Base-by-base conservation (phyloP, 2,329 filamentous ascomycete species). In the Clathrospora elynae region DNA sequence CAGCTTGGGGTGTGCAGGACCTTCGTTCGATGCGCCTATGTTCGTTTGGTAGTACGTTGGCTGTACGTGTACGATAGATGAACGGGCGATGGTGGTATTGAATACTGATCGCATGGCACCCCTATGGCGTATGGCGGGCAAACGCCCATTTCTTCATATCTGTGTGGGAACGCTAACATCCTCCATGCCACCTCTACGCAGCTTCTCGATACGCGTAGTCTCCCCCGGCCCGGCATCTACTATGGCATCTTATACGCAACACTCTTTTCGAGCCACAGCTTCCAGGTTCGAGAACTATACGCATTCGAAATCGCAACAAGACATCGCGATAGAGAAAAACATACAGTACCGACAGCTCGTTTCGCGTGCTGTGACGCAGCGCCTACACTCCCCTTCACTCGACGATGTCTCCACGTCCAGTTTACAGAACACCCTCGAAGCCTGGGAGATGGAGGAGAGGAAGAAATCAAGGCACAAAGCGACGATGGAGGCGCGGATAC, bases 321-420 rank as follows among this genome's bases (percentile, higher is more conserved):
- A 23, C 4, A 17, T 6, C n/a, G 9, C 23, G 1, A 20, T 12
- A 12, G 13, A 19, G 4, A 30, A 31, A 3, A 25, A 35, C 13
- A 19, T 46, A 3, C 23, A 42, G 4, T 59, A 59, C 33, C 39
- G 56, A 32, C 51, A 52, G n/a, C 51, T 59, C 26, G 28, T 57
- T 10, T 59, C 53, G 2, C 34, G 49, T 6, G 51, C 38, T 1
- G 23, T 31, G 18, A 59, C 56, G 2, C 56, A 59, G 28, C 47
- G 49, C 7, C 19, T 58, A 4, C 50, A 55, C n/a, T 47, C 41
- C 3, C 31, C 47, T 4, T 42, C 42, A 2, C 40, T 43, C n/a
- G 37, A 40, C 1, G 12, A 28, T 1, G n/a, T 34, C 4, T 19
- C 22, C 0, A 14, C n/a, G 20, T n/a, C n/a, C n/a, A n/a, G 18